These are phyloP conservation scores for Ziziphus jujuba DNA, from an alignment of 306 rosid genomes.

Conservation along the genomic window DNA sequence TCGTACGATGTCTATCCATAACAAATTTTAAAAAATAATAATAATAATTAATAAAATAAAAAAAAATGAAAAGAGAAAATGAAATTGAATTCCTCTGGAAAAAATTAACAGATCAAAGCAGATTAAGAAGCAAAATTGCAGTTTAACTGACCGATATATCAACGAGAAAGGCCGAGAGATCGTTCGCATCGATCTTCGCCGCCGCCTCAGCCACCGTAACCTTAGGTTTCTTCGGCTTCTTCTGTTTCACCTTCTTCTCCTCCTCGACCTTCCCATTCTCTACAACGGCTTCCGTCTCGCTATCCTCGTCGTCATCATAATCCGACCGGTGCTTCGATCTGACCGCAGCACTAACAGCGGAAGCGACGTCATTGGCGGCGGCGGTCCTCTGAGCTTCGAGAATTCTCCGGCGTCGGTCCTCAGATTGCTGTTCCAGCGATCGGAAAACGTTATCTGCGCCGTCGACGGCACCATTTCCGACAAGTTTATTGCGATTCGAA, in stretches of 20 bases:
- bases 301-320: conserved; percentile 47
- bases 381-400: conserved; percentile 58
- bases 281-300: conserved; percentile 42
- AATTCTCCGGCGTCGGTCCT: conserved; percentile 74
- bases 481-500: conserved; percentile 31
- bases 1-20: conserved; percentile 54
- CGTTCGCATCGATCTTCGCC: conserved; percentile 65
- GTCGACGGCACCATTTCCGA: conserved; percentile 29
- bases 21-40: background rate
- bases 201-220: conserved; percentile 85
- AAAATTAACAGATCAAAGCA: conserved; percentile 43
- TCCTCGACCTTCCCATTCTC: conserved; percentile 61
- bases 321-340: conserved; percentile 69
- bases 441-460: conserved; percentile 61
- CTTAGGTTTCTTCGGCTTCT: conserved; percentile 90
- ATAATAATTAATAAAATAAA: background rate
- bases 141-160: conserved; percentile 61
- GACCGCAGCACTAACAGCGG: conserved; percentile 27
- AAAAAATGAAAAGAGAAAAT: conserved; percentile 10
- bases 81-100: conserved; percentile 18
- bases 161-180: conserved; percentile 58
- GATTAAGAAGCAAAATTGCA: conserved; percentile 26
- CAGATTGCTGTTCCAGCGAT: conserved; percentile 75
- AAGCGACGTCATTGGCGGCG: conserved; percentile 29
- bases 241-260: conserved; percentile 74